These are phyloP conservation scores for Penicillium sp. DNA, from an alignment of 2,329 filamentous ascomycete species.

Conservation along the genomic window DNA sequence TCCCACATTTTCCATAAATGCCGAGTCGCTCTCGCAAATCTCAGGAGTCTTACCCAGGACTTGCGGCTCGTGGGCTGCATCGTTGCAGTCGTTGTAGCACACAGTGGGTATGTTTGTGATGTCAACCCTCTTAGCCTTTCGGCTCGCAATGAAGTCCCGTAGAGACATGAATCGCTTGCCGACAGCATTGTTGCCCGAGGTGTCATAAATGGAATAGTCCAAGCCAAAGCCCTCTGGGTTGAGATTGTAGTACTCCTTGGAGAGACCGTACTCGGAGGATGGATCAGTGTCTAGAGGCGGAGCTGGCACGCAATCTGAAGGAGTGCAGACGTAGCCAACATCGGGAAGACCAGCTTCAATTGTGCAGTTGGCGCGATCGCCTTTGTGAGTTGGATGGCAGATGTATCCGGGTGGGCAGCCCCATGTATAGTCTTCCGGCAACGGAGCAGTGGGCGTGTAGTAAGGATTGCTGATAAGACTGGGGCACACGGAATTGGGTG, in stretches of 20 bases:
- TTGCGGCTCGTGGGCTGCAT: conserved; percentile 7
- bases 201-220: conserved; percentile 57
- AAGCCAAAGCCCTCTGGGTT: conserved; percentile 61
- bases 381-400: conserved; percentile 37
- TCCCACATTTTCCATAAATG: conserved; percentile 8
- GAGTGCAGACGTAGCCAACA: conserved; percentile 38
- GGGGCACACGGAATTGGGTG: conserved; percentile 26
- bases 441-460: conserved; percentile 25
- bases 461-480: conserved; percentile 30
- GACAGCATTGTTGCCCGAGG: neutral
- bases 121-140: conserved; percentile 1
- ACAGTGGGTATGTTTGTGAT: conserved; percentile 4
- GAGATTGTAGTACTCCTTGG: conserved; percentile 61
- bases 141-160: neutral
- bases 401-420: conserved; percentile 45
- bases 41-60: conserved; percentile 4
- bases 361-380: conserved; percentile 36
- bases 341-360: conserved; percentile 42
- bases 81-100: conserved; percentile 12
- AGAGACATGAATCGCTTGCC: conserved; percentile 6
- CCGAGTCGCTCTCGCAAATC: conserved; percentile 13
- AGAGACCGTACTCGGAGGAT: conserved; percentile 49
- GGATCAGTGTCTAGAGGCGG: conserved; percentile 26
- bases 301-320: conserved; percentile 39
- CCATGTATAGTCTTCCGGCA: conserved; percentile 38